Conservation (phyloP, 176 grass and related monocot genomes). For the Pontederia crassipes region DNA sequence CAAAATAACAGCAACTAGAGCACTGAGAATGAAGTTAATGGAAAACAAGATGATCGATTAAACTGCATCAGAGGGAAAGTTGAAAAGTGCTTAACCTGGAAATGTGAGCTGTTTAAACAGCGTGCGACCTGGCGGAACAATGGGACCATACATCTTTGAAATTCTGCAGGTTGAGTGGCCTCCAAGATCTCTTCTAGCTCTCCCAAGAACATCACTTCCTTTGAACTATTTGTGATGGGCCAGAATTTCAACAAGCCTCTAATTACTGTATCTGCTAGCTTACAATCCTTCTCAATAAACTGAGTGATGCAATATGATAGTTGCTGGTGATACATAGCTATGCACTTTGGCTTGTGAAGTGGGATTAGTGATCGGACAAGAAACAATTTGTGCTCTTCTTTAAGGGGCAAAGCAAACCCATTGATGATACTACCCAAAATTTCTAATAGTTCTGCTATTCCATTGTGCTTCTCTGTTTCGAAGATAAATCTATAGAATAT, state of each 20-base stretch:
- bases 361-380: conserved; percentile 20
- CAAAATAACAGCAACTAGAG: no score
- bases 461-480: conserved; percentile 26
- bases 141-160: conserved; percentile 24
- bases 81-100: conserved; percentile 14
- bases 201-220: conserved; percentile 25
- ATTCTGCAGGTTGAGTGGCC: conserved; percentile 23
- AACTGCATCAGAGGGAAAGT: neutral
- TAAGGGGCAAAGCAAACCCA: conserved; percentile 25
- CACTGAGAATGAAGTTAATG: no score
- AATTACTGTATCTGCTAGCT: conserved; percentile 21
- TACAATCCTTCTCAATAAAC: conserved; percentile 27
- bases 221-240: conserved; percentile 29
- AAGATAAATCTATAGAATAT: conserved; percentile 24
- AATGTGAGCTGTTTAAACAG: conserved; percentile 22
- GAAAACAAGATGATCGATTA: no score
- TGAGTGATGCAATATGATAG: conserved; percentile 30
- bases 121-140: conserved; percentile 16
- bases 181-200: conserved; percentile 26
- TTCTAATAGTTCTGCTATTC: conserved; percentile 23
- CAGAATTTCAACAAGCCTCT: conserved; percentile 24
- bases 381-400: conserved; percentile 28
- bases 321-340: conserved; percentile 23
- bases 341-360: conserved; percentile 25
- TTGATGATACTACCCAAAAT: conserved; percentile 26